Percentiles rank a stretch among this genome's conserved stretches.
Conservation (phyloP, 495 filamentous ascomycete genomes). For the Melanomma pulvis-pyrius region DNA sequence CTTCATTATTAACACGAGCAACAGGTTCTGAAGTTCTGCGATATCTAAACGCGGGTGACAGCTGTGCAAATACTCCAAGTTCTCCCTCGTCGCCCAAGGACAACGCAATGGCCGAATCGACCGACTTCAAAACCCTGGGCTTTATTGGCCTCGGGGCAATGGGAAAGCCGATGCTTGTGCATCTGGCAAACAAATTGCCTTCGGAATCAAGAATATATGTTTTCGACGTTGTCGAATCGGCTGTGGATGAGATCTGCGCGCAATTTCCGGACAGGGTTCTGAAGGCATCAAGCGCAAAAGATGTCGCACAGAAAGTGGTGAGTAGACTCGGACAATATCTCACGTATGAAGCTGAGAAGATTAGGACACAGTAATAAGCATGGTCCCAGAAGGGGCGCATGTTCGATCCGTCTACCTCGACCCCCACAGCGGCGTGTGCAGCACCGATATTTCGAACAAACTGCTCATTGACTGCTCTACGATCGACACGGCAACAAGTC, state of each 20-base stretch:
- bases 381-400: conserved; percentile 48
- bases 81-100: neutral
- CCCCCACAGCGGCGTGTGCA: conserved; percentile 43
- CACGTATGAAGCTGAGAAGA: conserved; percentile 4
- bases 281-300: conserved; percentile 41
- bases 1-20: neutral
- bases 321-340: conserved; percentile 4
- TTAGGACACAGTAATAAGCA: conserved; percentile 45
- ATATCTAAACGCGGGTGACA: neutral
- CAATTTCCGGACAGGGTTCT: conserved; percentile 40
- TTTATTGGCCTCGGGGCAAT: conserved; percentile 57
- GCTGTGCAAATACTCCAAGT: neutral
- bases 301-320: conserved; percentile 52
- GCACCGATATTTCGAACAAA: conserved; percentile 40
- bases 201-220: conserved; percentile 43
- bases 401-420: conserved; percentile 48
- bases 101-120: conserved; percentile 8
- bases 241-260: conserved; percentile 44
- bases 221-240: conserved; percentile 46
- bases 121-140: conserved; percentile 42
- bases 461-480: conserved; percentile 53
- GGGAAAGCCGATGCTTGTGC: conserved; percentile 51
- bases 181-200: conserved; percentile 49
- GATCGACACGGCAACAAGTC: conserved; percentile 50
- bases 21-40: no score